Evolutionary conservation across 2,329 filamentous ascomycete species (phyloP).

Genomic region (Leptographium procerum): DNA sequence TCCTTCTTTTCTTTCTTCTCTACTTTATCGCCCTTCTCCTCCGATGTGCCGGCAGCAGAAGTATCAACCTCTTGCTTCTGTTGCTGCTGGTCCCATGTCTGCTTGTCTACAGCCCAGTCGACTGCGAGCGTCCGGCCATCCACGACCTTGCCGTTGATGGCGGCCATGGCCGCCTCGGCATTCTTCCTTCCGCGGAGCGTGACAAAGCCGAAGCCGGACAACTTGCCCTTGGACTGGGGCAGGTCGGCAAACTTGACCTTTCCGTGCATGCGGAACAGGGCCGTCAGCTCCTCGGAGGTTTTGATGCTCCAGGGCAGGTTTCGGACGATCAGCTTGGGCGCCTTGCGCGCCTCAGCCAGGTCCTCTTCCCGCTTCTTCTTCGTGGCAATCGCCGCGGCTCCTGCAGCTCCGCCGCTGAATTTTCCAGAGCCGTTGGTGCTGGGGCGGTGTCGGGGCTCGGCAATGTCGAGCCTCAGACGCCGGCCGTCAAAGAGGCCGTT

Average conservation of each 20-base stretch:
- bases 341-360: slow-evolving; percentile 45
- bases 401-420: not conserved
- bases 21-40: slow-evolving; percentile 21
- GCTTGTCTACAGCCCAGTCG: slow-evolving; percentile 93
- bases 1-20: slow-evolving; percentile 15
- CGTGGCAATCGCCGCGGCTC: slow-evolving; percentile 25
- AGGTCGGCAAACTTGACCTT: slow-evolving; percentile 83
- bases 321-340: slow-evolving; percentile 73
- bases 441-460: slow-evolving; percentile 69
- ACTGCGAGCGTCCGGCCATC: slow-evolving; percentile 84
- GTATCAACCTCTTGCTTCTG: slow-evolving; percentile 1
- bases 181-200: slow-evolving; percentile 81
- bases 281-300: slow-evolving; percentile 64
- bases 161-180: slow-evolving; percentile 76
- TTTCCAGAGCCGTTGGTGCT: slow-evolving; percentile 23
- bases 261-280: slow-evolving; percentile 76
- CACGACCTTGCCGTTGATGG: slow-evolving; percentile 78
- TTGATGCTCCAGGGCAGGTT: slow-evolving; percentile 97
- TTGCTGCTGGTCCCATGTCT: slow-evolving; percentile 57
- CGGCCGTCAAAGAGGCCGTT: slow-evolving; percentile 67
- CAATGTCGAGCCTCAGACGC: slow-evolving; percentile 76
- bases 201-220: slow-evolving; percentile 88
- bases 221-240: slow-evolving; percentile 63
- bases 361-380: slow-evolving; percentile 49
- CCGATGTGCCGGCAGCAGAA: slow-evolving; percentile 17